These are phyloP conservation scores for Plantago coronopus DNA, from an alignment of 305 asterid species.

Conservation along the genomic window DNA sequence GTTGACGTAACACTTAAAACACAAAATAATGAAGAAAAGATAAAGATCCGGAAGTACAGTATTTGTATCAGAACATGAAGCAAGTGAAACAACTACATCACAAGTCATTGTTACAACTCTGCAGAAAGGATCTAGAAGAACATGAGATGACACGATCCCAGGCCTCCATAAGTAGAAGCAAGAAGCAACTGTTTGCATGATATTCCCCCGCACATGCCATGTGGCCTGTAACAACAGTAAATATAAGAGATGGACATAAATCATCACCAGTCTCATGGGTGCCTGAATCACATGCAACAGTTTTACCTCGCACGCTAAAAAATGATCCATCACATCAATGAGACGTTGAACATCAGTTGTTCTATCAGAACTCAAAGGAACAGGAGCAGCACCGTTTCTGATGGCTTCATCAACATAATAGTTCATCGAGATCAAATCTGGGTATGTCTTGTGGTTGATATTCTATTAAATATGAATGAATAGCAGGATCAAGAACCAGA, in stretches of 20 bases:
- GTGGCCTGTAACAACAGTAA: slow-evolving; percentile 54
- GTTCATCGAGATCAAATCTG: too few species aligned
- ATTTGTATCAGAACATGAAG: slow-evolving; percentile 89
- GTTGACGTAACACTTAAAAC: too few species aligned
- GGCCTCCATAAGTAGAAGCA: slow-evolving; percentile 82
- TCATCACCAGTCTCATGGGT: slow-evolving; percentile 15
- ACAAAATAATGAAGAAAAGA: slow-evolving; percentile 5
- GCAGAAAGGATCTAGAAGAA: slow-evolving; percentile 80
- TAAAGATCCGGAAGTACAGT: slow-evolving; percentile 55
- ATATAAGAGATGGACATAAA: slow-evolving; percentile 16
- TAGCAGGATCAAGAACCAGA: too few species aligned
- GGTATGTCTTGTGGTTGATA: too few species aligned
- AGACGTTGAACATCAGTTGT: slow-evolving; percentile 58
- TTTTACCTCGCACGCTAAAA: slow-evolving; percentile 85
- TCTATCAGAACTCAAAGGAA: slow-evolving; percentile 83
- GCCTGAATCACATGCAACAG: slow-evolving; percentile 4
- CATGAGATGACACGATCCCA: slow-evolving; percentile 69
- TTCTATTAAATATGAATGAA: too few species aligned
- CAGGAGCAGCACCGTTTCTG: slow-evolving; percentile 91
- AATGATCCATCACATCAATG: slow-evolving; percentile 90
- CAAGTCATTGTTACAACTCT: slow-evolving; percentile 67
- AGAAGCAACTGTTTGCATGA: slow-evolving; percentile 80
- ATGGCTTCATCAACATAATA: slow-evolving; percentile 89
- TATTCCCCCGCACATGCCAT: slow-evolving; percentile 89
- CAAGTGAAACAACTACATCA: slow-evolving; percentile 71